Base-by-base conservation (phyloP, 192 early-diverging fungal species). In the Gigaspora rosea region DNA sequence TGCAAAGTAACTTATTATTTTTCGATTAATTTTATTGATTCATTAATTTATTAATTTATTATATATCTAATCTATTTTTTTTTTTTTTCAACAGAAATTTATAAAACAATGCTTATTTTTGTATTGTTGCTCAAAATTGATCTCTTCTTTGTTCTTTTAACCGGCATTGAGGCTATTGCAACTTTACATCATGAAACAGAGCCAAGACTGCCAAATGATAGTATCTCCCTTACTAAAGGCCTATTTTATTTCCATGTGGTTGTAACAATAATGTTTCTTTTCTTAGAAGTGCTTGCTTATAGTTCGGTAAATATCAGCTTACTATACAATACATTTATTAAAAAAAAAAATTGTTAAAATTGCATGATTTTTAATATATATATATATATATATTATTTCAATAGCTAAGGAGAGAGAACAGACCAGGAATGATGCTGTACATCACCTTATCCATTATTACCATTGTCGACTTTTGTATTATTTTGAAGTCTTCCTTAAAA, bases 71-170 rank as follows among this genome's bases (percentile, higher is more conserved):
- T 27, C 27, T 13, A 22, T 36, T 54, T 41, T 8, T 22, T 47
- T 49, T 12, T 66, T 33, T 67, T 76, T 15, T 33, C 41, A 54
- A 49, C 67, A 88, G 86, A 78, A 56, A 87, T 90, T 82, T 90
- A 87, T 70, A 83, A 85, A 57, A 84, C 83, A 33, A 93, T 93
- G 79, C 92, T 94, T 64, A 89, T 95, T 71, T 94, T 94, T 73
- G 77, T 95, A 71, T 82, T 93, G 69, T 82, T 94, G 18, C 82
- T 95, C 52, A 95, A 95, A 82, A 73, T 94, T 20, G 93, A 94
- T 57, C 80, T 94, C 1, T 95, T 94, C 83, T 95, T 95, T 84
- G 93, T 94, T 68, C 62, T 94, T 8, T 86, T 87, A 15, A 94
- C 92, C 76, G 86, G 87, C 13, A 84, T 92, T 32, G 92, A 94